Evolutionary conservation across 1,139 yeast genomes (phyloP).

Genomic region (Scheffersomyces lignicola): DNA sequence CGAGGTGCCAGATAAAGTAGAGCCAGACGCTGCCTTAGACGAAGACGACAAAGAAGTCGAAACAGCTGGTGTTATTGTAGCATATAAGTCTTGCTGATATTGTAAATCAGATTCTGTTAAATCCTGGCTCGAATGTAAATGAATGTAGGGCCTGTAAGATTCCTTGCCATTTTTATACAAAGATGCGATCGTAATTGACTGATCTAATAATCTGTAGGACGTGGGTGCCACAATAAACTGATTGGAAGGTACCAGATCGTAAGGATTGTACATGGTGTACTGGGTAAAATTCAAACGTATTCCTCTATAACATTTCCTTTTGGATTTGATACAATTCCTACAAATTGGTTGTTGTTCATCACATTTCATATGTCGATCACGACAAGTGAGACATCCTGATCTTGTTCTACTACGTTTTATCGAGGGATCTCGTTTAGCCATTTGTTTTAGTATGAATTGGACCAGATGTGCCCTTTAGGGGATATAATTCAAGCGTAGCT

Average conservation of each 20-base stretch:
- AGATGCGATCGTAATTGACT: conserved; percentile 43
- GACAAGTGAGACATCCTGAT: conserved; percentile 49
- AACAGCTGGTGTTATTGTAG: conserved; percentile 6
- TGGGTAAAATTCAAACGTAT: conserved; percentile 47
- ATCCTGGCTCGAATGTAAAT: conserved; percentile 31
- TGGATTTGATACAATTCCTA: conserved; percentile 43
- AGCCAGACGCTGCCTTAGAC: background rate
- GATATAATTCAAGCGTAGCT: conserved; percentile 3
- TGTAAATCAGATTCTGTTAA: conserved; percentile 33
- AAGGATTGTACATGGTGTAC: conserved; percentile 41
- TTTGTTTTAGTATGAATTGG: conserved; percentile 6
- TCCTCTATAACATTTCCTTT: conserved; percentile 45
- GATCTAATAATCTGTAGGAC: conserved; percentile 33
- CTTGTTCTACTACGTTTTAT: conserved; percentile 39
- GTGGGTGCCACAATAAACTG: background rate
- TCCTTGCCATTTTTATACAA: conserved; percentile 34
- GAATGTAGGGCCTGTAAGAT: conserved; percentile 34
- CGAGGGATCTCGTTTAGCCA: conserved; percentile 17
- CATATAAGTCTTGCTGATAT: conserved; percentile 27
- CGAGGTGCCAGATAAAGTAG: background rate
- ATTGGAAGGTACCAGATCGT: conserved; percentile 5
- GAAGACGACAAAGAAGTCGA: conserved; percentile 3
- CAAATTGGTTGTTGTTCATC: conserved; percentile 50
- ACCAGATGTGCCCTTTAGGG: background rate
- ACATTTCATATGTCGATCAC: conserved; percentile 51